Base-by-base conservation (phyloP, 768 basidiomycete species). In the Baorangia bicolor region DNA sequence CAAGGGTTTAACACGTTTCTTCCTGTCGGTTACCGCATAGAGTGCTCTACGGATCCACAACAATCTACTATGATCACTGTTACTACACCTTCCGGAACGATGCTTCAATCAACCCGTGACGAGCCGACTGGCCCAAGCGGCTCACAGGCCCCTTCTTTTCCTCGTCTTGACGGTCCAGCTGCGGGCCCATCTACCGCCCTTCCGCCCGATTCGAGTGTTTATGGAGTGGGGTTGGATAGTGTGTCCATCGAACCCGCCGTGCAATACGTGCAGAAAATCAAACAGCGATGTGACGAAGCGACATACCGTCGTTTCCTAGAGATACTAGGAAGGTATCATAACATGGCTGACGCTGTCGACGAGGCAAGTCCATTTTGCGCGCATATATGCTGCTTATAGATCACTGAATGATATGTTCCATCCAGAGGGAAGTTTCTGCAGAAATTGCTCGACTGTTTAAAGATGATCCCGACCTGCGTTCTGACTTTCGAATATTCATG, bases 1-100 rank as follows among this genome's bases (percentile, higher is more conserved):
- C 93, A 96, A 72, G 95, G 95, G 11, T 99, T 99, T 81, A 98
- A 98, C 74, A 97, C 94, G 0, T 99, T 98, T 74, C 81, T 99
- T 12, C 96, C 96, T 4, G 81, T 84, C 21, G 96, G 96, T 16
- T 99, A 98, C 68, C 87, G 91, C 45, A 98, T 99, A 70, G 93
- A 96, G 61, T 88, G 86, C 62, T 81, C 81, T 14, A 75, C 75
- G 31, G 86, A 90, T 63, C 73, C 80, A n/a, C 76, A 81, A n/a
- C 82, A 87, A 53, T 73, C 80, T 33, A 80, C 82, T 33, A 77
- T 80, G 61, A 90, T 92, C 65, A 90, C 86, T 1, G 89, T 92
- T 33, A 90, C 87, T 0, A 90, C 89, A 0, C 90, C 90, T 2
- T 77, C 80, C 1, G 90, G 89, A 2, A 85, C 80, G 6, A 82